These are phyloP conservation scores for Hygrophoropsis aurantiaca DNA, from an alignment of 768 basidiomycete genomes.

Conservation along the genomic window DNA sequence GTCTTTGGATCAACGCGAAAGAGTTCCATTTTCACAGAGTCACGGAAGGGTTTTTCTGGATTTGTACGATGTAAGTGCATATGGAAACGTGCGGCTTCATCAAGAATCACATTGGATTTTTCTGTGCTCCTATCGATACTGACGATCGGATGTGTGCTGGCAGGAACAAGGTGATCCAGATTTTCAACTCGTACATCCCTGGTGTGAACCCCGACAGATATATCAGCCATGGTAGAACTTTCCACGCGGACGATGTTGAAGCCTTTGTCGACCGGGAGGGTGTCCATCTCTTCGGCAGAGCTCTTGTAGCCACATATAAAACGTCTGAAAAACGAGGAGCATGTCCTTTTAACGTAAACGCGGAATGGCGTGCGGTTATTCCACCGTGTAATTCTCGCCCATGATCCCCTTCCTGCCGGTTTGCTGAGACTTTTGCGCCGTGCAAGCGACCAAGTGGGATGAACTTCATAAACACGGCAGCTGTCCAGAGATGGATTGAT, in stretches of 20 bases:
- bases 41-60: slow-evolving; percentile 42
- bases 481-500: slow-evolving; percentile 52
- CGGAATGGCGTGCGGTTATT: slow-evolving; percentile 57
- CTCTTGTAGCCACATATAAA: slow-evolving; percentile 33
- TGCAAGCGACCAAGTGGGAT: slow-evolving; percentile 59
- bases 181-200: slow-evolving; percentile 43
- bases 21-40: slow-evolving; percentile 53
- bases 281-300: slow-evolving; percentile 28
- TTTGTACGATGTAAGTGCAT: slow-evolving; percentile 57
- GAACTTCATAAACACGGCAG: slow-evolving; percentile 51
- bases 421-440: slow-evolving; percentile 35
- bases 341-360: slow-evolving; percentile 49
- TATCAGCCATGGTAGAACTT: slow-evolving; percentile 44
- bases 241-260: slow-evolving; percentile 48
- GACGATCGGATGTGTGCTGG: slow-evolving; percentile 35
- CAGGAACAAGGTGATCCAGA: slow-evolving; percentile 41
- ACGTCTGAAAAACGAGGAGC: slow-evolving; percentile 47
- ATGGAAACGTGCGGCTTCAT: slow-evolving; percentile 60
- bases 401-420: slow-evolving; percentile 41
- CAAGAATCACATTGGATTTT: slow-evolving; percentile 41
- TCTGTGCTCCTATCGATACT: slow-evolving; percentile 35
- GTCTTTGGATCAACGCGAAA: slow-evolving; percentile 46
- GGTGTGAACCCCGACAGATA: slow-evolving; percentile 46
- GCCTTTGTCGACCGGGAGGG: slow-evolving; percentile 36
- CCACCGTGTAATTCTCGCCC: slow-evolving; percentile 56